Evolutionary conservation across 2,329 filamentous ascomycete genomes (phyloP).

Genomic region (Diaporthe helianthi): DNA sequence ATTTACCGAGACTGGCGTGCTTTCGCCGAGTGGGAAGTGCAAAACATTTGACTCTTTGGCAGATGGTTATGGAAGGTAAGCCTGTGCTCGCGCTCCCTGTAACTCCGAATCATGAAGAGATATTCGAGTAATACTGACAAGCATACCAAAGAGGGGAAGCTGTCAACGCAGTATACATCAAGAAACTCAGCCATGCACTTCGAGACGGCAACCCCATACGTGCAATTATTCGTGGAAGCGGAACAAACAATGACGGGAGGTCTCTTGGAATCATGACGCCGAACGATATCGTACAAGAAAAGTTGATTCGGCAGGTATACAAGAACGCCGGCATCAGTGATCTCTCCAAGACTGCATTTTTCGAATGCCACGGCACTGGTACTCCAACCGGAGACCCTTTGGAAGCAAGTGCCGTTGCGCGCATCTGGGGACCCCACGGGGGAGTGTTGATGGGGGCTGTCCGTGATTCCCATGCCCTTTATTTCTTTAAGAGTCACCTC

Average conservation of each 20-base stretch:
- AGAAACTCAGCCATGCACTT: background rate
- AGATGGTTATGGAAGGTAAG: slow-evolving; percentile 1
- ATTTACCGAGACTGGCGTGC: slow-evolving; percentile 34
- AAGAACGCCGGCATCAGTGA: slow-evolving; percentile 37
- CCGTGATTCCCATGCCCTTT: background rate
- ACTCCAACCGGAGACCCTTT: slow-evolving; percentile 52
- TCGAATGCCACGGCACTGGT: slow-evolving; percentile 54
- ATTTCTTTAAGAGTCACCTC: too few relatives aligned
- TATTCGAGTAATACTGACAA: too few relatives aligned
- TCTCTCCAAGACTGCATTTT: slow-evolving; percentile 39
- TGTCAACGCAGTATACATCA: background rate
- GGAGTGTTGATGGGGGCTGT: background rate
- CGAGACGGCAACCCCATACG: slow-evolving; percentile 53
- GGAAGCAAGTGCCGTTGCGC: slow-evolving; percentile 47
- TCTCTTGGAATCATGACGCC: background rate
- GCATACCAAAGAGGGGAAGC: background rate
- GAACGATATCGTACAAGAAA: background rate
- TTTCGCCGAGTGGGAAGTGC: slow-evolving; percentile 26
- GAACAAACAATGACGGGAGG: background rate
- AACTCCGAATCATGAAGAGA: too few relatives aligned
- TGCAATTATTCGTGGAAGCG: slow-evolving; percentile 48
- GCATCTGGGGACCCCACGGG: slow-evolving; percentile 41
- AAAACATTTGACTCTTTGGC: slow-evolving; percentile 19
- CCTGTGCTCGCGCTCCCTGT: too few relatives aligned
- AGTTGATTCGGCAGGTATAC: slow-evolving; percentile 43